These are phyloP conservation scores for Leishmania mexicana DNA, from an alignment of 208 protist genomes.

Conservation along the genomic window DNA sequence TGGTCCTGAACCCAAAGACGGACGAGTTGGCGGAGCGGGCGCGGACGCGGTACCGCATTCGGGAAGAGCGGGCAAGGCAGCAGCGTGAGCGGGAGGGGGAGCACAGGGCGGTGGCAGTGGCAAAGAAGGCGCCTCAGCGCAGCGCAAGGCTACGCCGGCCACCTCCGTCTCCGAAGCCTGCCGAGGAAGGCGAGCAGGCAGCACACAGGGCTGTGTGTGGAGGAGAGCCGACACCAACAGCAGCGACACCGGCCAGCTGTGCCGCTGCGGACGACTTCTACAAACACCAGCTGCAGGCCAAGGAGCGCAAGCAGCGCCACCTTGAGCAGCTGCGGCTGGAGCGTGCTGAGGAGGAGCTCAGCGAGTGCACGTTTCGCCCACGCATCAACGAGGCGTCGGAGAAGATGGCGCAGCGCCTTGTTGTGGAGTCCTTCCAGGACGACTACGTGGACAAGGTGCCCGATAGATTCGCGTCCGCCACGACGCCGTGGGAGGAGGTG, in stretches of 20 bases:
- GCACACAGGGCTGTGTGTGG: not conserved
- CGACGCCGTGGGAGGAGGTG: not conserved
- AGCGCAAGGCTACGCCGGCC: not conserved
- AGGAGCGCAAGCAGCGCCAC: conserved; percentile 28
- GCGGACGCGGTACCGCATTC: conserved; percentile 26
- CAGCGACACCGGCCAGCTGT: not conserved
- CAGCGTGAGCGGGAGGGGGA: not conserved
- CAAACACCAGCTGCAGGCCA: conserved; percentile 27
- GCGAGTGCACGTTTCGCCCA: conserved; percentile 56
- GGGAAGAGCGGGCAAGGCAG: conserved; percentile 10
- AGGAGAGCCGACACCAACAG: not conserved
- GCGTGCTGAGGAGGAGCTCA: conserved; percentile 25
- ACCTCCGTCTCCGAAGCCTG: not conserved
- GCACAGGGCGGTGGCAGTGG: not conserved
- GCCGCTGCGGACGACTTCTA: conserved; percentile 24
- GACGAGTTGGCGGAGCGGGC: conserved; percentile 36
- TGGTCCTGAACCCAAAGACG: conserved; percentile 26
- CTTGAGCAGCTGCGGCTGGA: conserved; percentile 35
- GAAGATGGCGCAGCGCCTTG: conserved; percentile 25
- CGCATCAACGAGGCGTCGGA: conserved; percentile 25
- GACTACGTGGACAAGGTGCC: not conserved
- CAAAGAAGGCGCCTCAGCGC: not conserved
- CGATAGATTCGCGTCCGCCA: not conserved
- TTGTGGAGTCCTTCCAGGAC: conserved; percentile 7
- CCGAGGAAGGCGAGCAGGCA: not conserved